These are phyloP conservation scores for Sporothrix luriei DNA, from an alignment of 2,329 filamentous ascomycete genomes.

Conservation along the genomic window DNA sequence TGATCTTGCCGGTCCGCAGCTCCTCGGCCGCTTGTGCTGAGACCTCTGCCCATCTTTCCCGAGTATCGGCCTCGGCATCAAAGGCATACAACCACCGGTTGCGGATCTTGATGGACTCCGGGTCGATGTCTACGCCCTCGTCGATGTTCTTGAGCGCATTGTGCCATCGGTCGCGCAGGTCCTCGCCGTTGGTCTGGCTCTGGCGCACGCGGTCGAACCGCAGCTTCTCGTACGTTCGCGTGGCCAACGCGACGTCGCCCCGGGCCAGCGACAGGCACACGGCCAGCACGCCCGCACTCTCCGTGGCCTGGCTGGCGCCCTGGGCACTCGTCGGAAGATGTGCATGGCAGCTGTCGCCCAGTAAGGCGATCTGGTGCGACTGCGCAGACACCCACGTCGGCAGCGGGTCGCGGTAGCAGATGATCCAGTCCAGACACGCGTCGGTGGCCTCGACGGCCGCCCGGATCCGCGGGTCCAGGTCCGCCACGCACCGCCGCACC, in stretches of 20 bases:
- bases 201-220: slow-evolving; percentile 47
- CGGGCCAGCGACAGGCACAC: slow-evolving; percentile 50
- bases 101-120: slow-evolving; percentile 51
- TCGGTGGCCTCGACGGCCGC: slow-evolving; percentile 47
- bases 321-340: slow-evolving; percentile 58
- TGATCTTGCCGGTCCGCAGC: slow-evolving; percentile 44
- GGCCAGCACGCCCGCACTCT: slow-evolving; percentile 53
- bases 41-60: slow-evolving; percentile 48
- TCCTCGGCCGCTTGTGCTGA: slow-evolving; percentile 45
- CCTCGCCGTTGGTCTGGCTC: slow-evolving; percentile 50
- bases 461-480: slow-evolving; percentile 50
- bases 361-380: slow-evolving; percentile 52
- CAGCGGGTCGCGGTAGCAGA: slow-evolving; percentile 57
- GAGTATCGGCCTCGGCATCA: slow-evolving; percentile 51
- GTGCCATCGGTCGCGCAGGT: slow-evolving; percentile 50
- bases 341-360: slow-evolving; percentile 58
- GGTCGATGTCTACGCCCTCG: slow-evolving; percentile 49
- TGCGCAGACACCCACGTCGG: slow-evolving; percentile 53
- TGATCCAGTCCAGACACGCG: slow-evolving; percentile 57
- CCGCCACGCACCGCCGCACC: slow-evolving; percentile 44
- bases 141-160: slow-evolving; percentile 48
- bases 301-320: slow-evolving; percentile 57
- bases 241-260: slow-evolving; percentile 40
- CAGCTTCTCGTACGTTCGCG: slow-evolving; percentile 49
- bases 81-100: slow-evolving; percentile 53